phyloP scores from a whole-genome alignment of 805 yeast species.

The Sporopachydermia quercuum region DNA sequence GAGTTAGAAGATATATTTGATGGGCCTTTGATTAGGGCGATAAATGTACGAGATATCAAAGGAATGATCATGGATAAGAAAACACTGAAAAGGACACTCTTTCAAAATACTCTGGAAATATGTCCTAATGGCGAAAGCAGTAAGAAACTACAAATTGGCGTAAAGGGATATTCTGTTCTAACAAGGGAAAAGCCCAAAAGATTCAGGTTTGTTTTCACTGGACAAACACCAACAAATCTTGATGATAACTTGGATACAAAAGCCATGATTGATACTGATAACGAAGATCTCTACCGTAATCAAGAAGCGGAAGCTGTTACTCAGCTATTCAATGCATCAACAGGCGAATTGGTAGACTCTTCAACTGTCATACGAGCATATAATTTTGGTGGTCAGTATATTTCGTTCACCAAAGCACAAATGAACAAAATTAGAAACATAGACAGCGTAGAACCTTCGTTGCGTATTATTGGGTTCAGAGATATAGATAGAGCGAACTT shows the following conservation, averaged over 20 bases:
- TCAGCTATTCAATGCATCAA: constrained; percentile 7
- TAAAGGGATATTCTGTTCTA: constrained; percentile 58
- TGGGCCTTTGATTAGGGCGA: constrained; percentile 28
- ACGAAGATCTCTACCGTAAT: constrained; percentile 3
- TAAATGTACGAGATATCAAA: constrained; percentile 28
- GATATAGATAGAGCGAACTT: constrained; percentile 25
- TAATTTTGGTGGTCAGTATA: constrained; percentile 31
- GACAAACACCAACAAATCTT: constrained; percentile 33
- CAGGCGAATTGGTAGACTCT: constrained; percentile 28
- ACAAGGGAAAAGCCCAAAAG: constrained; percentile 36
- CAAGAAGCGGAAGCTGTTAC: not conserved
- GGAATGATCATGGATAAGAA: constrained; percentile 37
- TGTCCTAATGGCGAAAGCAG: constrained; percentile 22
- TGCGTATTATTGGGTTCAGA: constrained; percentile 59
- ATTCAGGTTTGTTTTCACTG: constrained; percentile 38
- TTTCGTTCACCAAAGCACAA: constrained; percentile 25
- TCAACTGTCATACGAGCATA: constrained; percentile 23
- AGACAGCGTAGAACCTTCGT: constrained; percentile 28
- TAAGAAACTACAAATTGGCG: constrained; percentile 37
- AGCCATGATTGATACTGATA: constrained; percentile 23
- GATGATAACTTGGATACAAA: constrained; percentile 28
- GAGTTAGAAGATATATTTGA: constrained; percentile 15
- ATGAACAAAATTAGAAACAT: constrained; percentile 18
- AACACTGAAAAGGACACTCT: constrained; percentile 48
- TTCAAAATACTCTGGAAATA: constrained; percentile 44